Evolutionary conservation across 768 basidiomycete species (phyloP).

Genomic region (Coprinellus micaceus): DNA sequence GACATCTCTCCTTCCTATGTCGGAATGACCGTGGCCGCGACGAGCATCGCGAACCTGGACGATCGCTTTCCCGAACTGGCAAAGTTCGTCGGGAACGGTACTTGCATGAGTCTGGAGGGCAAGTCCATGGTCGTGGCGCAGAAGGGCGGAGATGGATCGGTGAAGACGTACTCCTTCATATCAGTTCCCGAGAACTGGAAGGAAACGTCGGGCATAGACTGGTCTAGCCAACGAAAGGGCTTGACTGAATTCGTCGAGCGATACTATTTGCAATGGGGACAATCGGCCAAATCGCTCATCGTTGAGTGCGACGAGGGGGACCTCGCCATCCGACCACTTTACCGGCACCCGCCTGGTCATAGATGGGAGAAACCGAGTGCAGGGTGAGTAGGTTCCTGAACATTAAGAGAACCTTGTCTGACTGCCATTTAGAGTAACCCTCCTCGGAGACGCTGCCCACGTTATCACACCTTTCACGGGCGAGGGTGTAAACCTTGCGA

Average conservation of each 20-base stretch:
- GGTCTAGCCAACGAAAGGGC: neutral
- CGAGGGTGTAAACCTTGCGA: constrained; percentile 21
- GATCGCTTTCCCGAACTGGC: constrained; percentile 19
- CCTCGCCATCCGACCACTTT: neutral
- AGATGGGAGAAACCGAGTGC: neutral
- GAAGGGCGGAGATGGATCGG: constrained; percentile 20
- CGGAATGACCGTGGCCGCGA: constrained; percentile 22
- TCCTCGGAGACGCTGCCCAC: constrained; percentile 27
- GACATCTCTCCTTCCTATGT: constrained; percentile 27
- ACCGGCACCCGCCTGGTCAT: constrained; percentile 1
- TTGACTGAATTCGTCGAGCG: neutral
- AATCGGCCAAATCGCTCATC: neutral
- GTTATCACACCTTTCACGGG: constrained; percentile 25
- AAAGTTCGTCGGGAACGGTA: constrained; percentile 26
- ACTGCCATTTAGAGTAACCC: constrained; percentile 13
- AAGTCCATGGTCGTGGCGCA: constrained; percentile 26
- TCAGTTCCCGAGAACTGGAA: constrained; percentile 11
- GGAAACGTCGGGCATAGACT: neutral
- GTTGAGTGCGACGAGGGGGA: neutral
- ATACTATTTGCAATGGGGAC: neutral
- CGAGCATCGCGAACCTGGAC: constrained; percentile 11
- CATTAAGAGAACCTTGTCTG: too few relatives aligned
- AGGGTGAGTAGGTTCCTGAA: too few relatives aligned
- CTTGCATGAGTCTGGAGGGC: constrained; percentile 23
- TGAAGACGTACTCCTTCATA: constrained; percentile 12